Percentiles rank a stretch among this genome's conserved stretches.
phyloP scores from a whole-genome alignment of 1,139 yeast species.

The Magnusiomyces magnusii region DNA sequence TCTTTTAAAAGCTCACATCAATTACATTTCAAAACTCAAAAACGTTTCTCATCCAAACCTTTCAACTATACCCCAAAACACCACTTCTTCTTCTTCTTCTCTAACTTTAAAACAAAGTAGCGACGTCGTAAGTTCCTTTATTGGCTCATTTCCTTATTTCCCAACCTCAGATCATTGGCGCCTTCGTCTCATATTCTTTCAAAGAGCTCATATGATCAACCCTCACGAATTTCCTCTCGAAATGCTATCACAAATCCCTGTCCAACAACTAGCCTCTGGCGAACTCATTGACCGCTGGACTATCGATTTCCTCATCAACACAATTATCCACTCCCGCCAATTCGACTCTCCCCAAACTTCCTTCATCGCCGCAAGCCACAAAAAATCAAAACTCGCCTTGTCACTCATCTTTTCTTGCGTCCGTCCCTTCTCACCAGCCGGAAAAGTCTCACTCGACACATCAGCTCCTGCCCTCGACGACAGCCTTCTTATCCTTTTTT shows the following conservation, averaged over 20 bases:
- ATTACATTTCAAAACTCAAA: constrained; percentile 17
- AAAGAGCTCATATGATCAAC: constrained; percentile 35
- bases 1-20: constrained; percentile 25
- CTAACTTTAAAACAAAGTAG: constrained; percentile 2
- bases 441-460: constrained; percentile 17
- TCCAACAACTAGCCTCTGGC: constrained; percentile 32
- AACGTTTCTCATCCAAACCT: constrained; percentile 5
- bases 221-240: constrained; percentile 33
- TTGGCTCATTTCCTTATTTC: constrained; percentile 26
- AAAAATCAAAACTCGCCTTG: constrained; percentile 26
- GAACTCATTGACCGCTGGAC: constrained; percentile 26
- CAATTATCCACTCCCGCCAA: constrained; percentile 29
- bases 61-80: too few species aligned
- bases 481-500: constrained; percentile 20
- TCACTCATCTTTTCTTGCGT: constrained; percentile 26
- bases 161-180: constrained; percentile 34
- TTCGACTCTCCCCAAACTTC: constrained; percentile 12
- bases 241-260: constrained; percentile 23
- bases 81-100: too few species aligned
- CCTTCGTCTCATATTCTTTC: constrained; percentile 36
- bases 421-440: constrained; percentile 23
- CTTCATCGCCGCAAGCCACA: constrained; percentile 20
- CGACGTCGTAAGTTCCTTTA: constrained; percentile 26
- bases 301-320: constrained; percentile 25
- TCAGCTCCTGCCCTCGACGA: not conserved